phyloP scores from a whole-genome alignment of 352 stramenopile genomes.

The Globisporangium nunn region DNA sequence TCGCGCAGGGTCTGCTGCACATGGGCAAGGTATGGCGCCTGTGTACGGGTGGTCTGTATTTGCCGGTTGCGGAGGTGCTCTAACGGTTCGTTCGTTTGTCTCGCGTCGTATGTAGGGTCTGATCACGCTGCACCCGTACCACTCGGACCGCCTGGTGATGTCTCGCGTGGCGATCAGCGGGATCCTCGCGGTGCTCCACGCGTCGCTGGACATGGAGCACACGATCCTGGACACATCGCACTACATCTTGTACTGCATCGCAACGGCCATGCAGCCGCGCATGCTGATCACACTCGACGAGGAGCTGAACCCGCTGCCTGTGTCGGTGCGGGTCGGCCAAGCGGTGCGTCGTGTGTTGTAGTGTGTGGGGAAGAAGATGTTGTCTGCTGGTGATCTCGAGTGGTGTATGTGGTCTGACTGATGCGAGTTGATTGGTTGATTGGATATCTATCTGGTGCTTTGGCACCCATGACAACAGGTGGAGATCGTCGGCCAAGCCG shows the following conservation, averaged over 20 bases:
- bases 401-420: neutral
- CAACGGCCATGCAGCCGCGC: slow-evolving; percentile 96
- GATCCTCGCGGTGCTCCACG: slow-evolving; percentile 94
- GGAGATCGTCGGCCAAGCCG: slow-evolving; percentile 98
- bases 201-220: slow-evolving; percentile 95
- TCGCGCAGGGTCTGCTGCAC: slow-evolving; percentile 98
- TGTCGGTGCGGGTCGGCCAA: slow-evolving; percentile 98
- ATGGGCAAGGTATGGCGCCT: slow-evolving; percentile 91
- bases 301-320: slow-evolving; percentile 93
- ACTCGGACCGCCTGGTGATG: slow-evolving; percentile 93
- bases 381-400: neutral
- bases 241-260: slow-evolving; percentile 98
- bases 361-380: neutral
- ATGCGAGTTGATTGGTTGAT: neutral
- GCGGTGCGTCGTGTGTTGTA: slow-evolving; percentile 60
- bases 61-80: neutral
- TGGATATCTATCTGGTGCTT: neutral
- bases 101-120: slow-evolving; percentile 65
- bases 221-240: slow-evolving; percentile 98
- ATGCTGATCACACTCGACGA: slow-evolving; percentile 98
- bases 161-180: slow-evolving; percentile 90
- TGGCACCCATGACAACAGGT: slow-evolving; percentile 39
- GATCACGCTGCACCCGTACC: slow-evolving; percentile 96
- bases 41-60: too few species aligned
- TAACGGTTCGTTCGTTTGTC: neutral